Base-by-base conservation (phyloP, 2,329 filamentous ascomycete genomes). In the Monosporascus sp. region DNA sequence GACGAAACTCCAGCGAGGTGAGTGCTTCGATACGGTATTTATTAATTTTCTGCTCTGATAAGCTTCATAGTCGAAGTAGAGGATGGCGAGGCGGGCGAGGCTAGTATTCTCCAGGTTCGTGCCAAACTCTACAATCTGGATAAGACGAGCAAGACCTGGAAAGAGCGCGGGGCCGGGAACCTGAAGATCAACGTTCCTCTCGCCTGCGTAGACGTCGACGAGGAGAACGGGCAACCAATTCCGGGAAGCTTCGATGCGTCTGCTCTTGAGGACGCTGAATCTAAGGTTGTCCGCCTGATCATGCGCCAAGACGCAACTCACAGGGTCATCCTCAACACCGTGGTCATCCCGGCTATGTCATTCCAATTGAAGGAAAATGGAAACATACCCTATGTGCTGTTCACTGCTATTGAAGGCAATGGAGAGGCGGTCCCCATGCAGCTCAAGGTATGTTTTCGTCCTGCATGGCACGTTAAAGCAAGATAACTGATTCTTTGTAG, bases 231-330 rank as follows among this genome's bases (percentile, higher is more conserved):
- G 4, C 62, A 65, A 9, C 67, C 76, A n/a, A 70, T 81, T 49
- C 71, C 79, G 2, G 76, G 76, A 24, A 77, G 75, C 17, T 84
- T 85, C 54, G 80, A 84, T 60, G 75, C 75, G 18, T 83, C 81
- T 5, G 67, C 67, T 17, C 64, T 81, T 4, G 76, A 78, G 49
- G 69, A 76, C 3, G 74, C 78, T 18, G 72, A 75, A 18, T 70
- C 74, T 49, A 79, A 79, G 58, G 75, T 82, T 52, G 79, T 86
- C 24, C 87, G 93, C 42, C 81, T 97, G 59, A 81, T 97, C 56
- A 91, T 97, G 84, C 86, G 93, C 18, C 90, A 95, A 60, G 92
- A 97, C 64, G 90, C 91, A 55, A 94, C 90, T 1, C 85, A 92
- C 63, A 83, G 90, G 22, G 84, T 97, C 51, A 85, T 96, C 56